Base-by-base conservation (phyloP, 192 early-diverging fungal species). In the Chytriomyces hyalinus region DNA sequence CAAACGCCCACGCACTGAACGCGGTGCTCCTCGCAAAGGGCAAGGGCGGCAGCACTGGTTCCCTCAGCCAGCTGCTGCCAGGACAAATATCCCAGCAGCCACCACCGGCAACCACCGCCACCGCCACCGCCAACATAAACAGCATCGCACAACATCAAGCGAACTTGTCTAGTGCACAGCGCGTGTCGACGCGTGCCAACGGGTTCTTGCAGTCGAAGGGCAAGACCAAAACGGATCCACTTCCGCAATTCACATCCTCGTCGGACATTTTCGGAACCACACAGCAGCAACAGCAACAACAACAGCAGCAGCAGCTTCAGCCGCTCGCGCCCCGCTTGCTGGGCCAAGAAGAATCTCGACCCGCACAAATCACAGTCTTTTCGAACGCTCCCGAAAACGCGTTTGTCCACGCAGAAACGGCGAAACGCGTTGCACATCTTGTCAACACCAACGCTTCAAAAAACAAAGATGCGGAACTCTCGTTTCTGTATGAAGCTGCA, bases 401-500 rank as follows among this genome's bases (percentile, higher is more conserved):
- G 15, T 80, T 73, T 57, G 28, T 36, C 7, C 74, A 80, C 45
- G 22, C 48, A 8, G 67, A 61, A 28, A 80, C 79, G 36, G 75
- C 79, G 17, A 65, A 47, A 49, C 73, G 79, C 67, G 74, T 80
- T 2, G 64, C 76, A 7, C 79, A 80, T 70, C 49, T 80, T 9
- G 71, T 57, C n/a, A 9, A 47, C 47, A 57, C 8, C 7, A 13
- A 45, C 15, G 4, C 36, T 36, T 36, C 36, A 36, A 36, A 36
- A 2, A 49, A 57, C 6, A 22, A 47, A 46, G 66, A n/a, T 24
- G 70, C 67, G 9, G 84, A 85, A n/a, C 67, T 85, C 49, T 67
- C 80, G 45, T 85, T 85, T 64, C 70, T 85, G 61, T 85, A 85
- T 66, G 84, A 85, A 11, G 53, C 79, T 9, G 49, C 76, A 3